Evolutionary conservation across 164 flowering plant genomes (phyloP).

Genomic region (Chimonanthus praecox): DNA sequence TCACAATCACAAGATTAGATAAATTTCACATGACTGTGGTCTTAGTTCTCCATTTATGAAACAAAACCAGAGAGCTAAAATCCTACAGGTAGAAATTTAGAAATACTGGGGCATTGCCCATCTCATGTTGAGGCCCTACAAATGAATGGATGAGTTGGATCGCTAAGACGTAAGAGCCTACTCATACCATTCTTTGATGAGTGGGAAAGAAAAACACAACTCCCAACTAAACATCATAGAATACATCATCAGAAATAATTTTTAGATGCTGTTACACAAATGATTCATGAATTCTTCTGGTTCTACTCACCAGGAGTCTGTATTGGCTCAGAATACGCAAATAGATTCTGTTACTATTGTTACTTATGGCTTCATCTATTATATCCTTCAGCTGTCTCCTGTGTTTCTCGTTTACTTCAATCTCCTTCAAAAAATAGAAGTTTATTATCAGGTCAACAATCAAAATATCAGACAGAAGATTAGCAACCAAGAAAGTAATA

Average conservation of each 20-base stretch:
- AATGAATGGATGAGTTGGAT: neutral
- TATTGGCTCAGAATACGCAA: slow-evolving; percentile 82
- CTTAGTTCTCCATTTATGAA: neutral
- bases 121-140: neutral
- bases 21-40: neutral
- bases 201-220: neutral
- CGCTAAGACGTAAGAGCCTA: neutral
- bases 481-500: neutral
- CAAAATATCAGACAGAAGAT: neutral
- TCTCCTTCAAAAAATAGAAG: slow-evolving; percentile 49
- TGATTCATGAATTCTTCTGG: neutral
- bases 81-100: neutral
- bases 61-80: neutral
- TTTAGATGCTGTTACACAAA: neutral
- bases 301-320: slow-evolving; percentile 63
- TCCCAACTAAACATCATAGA: neutral
- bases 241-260: too few relatives aligned
- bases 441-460: neutral
- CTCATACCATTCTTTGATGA: neutral
- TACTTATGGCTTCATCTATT: slow-evolving; percentile 79
- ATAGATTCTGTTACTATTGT: slow-evolving; percentile 76
- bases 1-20: neutral
- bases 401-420: slow-evolving; percentile 75
- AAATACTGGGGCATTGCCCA: neutral
- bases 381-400: slow-evolving; percentile 67